Percentiles rank a stretch among this genome's conserved stretches.
phyloP scores from a whole-genome alignment of 2,329 filamentous ascomycete species.

The Fusarium sp. region DNA sequence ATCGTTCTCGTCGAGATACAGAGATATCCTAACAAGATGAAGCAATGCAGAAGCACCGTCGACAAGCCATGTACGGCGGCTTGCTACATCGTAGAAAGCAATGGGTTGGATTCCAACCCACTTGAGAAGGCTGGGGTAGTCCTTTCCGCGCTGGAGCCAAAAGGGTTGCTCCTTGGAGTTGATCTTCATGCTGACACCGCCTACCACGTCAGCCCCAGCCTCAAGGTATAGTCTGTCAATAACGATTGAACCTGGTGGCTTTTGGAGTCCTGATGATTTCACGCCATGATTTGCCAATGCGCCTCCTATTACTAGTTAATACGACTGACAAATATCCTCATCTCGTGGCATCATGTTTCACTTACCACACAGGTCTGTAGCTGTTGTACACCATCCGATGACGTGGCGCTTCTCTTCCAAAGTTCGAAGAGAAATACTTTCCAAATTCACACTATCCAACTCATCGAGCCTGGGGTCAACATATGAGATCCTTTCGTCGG shows the following conservation, averaged over 20 bases:
- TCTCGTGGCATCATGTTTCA: background rate
- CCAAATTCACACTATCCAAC: background rate
- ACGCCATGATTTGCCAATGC: background rate
- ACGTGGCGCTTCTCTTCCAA: constrained; percentile 19
- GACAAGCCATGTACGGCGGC: constrained; percentile 17
- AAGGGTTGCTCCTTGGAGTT: constrained; percentile 20
- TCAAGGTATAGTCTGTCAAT: constrained; percentile 26
- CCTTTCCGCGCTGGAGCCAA: constrained; percentile 20
- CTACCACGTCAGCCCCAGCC: background rate
- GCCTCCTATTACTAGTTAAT: background rate
- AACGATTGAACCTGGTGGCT: background rate
- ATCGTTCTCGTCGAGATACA: constrained; percentile 6
- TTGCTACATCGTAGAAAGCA: constrained; percentile 11
- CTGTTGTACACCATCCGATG: constrained; percentile 21
- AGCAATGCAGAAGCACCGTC: constrained; percentile 28
- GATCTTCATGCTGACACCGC: constrained; percentile 3
- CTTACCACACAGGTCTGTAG: constrained; percentile 18
- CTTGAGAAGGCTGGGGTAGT: constrained; percentile 22
- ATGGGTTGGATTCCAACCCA: constrained; percentile 16
- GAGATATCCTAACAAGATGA: constrained; percentile 22
- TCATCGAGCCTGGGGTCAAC: constrained; percentile 1
- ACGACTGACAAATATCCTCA: background rate
- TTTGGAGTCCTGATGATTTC: background rate
- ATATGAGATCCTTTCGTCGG: constrained; percentile 15
- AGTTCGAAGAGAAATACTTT: background rate